Conservation (phyloP, 805 yeast genomes). For the Ogataea nakhonphanomensis region DNA sequence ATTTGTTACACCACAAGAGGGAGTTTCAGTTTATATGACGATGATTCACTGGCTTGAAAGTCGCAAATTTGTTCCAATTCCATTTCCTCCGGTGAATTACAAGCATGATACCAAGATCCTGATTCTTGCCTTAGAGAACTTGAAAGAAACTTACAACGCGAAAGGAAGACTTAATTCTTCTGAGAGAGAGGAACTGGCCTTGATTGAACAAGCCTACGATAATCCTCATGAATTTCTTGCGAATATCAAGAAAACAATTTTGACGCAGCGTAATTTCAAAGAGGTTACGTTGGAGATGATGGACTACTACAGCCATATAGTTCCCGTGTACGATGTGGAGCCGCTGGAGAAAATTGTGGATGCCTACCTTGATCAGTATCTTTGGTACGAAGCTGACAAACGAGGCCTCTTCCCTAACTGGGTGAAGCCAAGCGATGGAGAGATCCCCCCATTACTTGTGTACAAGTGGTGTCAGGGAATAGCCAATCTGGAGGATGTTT, state of each 20-base stretch:
- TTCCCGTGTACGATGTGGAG: conserved; percentile 85
- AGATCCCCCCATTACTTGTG: conserved; percentile 85
- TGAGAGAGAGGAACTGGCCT: conserved; percentile 88
- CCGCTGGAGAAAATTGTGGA: conserved; percentile 95
- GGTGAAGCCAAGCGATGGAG: conserved; percentile 93
- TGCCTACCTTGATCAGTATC: conserved; percentile 90
- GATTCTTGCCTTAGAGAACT: conserved; percentile 81
- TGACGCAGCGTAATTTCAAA: conserved; percentile 89
- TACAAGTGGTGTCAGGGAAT: conserved; percentile 95
- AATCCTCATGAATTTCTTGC: conserved; percentile 91
- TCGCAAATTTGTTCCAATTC: conserved; percentile 79
- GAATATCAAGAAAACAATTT: conserved; percentile 73
- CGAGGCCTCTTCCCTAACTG: conserved; percentile 88
- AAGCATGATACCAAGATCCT: conserved; percentile 90
- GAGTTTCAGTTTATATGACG: conserved; percentile 78
- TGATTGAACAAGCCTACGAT: conserved; percentile 95
- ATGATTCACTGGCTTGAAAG: conserved; percentile 91
- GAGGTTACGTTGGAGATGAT: conserved; percentile 85
- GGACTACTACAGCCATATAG: conserved; percentile 80
- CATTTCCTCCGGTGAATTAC: conserved; percentile 89
- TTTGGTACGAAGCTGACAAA: conserved; percentile 94
- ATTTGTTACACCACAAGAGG: conserved; percentile 79
- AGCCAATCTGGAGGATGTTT: conserved; percentile 70
- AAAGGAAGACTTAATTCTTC: conserved; percentile 76
- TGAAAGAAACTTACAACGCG: conserved; percentile 76